Evolutionary conservation across 306 rosid species (phyloP).

Genomic region (Begonia fuchsioides): DNA sequence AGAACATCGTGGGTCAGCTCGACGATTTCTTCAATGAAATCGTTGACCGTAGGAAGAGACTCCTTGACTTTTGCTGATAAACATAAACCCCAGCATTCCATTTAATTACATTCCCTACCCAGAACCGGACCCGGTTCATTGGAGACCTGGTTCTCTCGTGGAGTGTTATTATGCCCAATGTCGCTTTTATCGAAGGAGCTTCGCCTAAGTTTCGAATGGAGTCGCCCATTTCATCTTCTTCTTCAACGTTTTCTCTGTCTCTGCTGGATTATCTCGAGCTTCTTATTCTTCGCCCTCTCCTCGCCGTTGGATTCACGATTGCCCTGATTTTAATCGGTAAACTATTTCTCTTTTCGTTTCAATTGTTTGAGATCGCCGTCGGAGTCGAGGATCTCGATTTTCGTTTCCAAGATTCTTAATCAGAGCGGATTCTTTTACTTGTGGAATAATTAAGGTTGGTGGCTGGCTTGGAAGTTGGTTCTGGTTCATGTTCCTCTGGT

Average conservation of each 20-base stretch:
- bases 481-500: conserved; percentile 83
- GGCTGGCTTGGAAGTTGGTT: conserved; percentile 78
- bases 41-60: conserved; percentile 98
- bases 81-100: no score
- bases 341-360: not conserved
- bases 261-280: conserved; percentile 30
- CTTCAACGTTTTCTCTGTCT: conserved; percentile 12
- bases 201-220: conserved; percentile 7
- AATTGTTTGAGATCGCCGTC: not conserved
- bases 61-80: conserved; percentile 89
- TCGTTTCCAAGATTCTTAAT: not conserved
- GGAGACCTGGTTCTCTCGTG: no score
- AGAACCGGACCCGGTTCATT: no score
- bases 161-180: no score
- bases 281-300: conserved; percentile 41
- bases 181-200: no score
- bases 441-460: conserved; percentile 47
- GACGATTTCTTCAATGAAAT: conserved; percentile 98
- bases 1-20: conserved; percentile 67
- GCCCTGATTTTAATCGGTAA: conserved; percentile 46
- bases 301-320: conserved; percentile 42
- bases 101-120: no score
- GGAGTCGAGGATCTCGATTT: not conserved
- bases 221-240: conserved; percentile 14
- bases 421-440: not conserved